A percentile compares a stretch with the other conserved stretches of the same genome.
Evolutionary conservation across 169 alveolate species (phyloP).

Genomic region (Plasmodium sp.): DNA sequence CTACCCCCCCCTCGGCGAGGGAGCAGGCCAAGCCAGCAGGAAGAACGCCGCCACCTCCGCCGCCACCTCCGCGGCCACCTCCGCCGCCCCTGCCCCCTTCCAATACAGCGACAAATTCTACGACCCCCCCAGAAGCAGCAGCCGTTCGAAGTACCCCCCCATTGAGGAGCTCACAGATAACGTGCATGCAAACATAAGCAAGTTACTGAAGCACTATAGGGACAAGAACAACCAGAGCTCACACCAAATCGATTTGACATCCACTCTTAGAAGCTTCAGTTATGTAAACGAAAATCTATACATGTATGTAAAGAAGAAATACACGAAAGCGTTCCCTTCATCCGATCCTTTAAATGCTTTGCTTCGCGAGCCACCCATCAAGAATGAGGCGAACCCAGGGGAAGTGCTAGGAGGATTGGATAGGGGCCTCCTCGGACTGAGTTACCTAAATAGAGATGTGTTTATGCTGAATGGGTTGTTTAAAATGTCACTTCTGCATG

Average conservation of each 20-base stretch:
- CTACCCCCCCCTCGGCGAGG: background rate
- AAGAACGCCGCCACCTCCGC: background rate
- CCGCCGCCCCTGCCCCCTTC: background rate
- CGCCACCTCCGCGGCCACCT: background rate
- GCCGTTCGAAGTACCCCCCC: background rate
- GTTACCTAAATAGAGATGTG: conserved; percentile 8
- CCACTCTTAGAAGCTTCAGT: background rate
- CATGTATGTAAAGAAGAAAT: conserved; percentile 25
- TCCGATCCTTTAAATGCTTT: background rate
- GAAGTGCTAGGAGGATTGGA: background rate
- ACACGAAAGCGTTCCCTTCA: background rate
- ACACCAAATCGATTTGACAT: background rate
- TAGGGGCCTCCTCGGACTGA: background rate
- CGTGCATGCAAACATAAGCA: conserved; percentile 46
- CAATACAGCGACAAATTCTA: background rate
- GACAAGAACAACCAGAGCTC: background rate
- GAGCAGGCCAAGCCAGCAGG: background rate
- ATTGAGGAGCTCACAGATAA: conserved; percentile 22
- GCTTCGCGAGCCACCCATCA: background rate
- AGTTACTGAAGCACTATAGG: conserved; percentile 7
- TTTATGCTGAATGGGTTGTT: background rate
- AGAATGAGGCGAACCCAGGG: background rate
- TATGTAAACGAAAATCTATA: conserved; percentile 7
- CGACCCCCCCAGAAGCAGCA: background rate
- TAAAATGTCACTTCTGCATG: background rate